A percentile compares a stretch with the other conserved stretches of the same genome.
Evolutionary conservation across 306 rosid species (phyloP).

Genomic region (cucumber (Cucumis sativus)): DNA sequence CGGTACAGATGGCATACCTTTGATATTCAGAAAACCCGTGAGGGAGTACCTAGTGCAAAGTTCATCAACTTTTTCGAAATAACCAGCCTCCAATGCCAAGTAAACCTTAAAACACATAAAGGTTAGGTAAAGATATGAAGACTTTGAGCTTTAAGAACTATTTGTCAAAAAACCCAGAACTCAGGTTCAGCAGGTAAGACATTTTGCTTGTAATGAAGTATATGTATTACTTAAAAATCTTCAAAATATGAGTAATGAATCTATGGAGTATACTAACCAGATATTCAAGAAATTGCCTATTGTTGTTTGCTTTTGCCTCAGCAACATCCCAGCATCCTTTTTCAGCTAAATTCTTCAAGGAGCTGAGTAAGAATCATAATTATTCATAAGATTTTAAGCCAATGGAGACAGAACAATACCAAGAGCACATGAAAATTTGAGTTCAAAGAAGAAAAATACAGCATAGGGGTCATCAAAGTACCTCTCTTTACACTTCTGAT

Average conservation of each 20-base stretch:
- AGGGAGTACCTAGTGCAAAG: constrained; percentile 69
- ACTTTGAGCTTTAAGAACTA: background rate
- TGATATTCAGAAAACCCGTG: constrained; percentile 37
- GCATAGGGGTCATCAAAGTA: constrained; percentile 12
- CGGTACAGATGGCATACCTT: constrained; percentile 29
- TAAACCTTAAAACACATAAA: constrained; percentile 42
- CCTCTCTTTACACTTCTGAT: constrained; percentile 78
- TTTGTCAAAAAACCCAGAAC: background rate
- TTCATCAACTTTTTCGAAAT: constrained; percentile 81
- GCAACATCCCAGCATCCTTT: constrained; percentile 99
- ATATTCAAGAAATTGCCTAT: constrained; percentile 78
- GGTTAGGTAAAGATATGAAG: background rate
- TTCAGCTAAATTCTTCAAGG: constrained; percentile 74
- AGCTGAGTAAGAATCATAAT: constrained; percentile 29
- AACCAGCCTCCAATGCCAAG: constrained; percentile 99
- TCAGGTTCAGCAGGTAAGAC: background rate
- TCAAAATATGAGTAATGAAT: background rate
- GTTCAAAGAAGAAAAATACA: background rate
- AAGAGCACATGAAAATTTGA: background rate
- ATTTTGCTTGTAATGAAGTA: background rate
- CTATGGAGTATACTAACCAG: constrained; percentile 44
- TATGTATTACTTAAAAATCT: background rate
- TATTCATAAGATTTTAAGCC: constrained; percentile 11
- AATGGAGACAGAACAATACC: constrained; percentile 6
- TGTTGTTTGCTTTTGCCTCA: constrained; percentile 55